phyloP scores from a whole-genome alignment of 2,329 filamentous ascomycete species.

The Hypomyces rosellus region DNA sequence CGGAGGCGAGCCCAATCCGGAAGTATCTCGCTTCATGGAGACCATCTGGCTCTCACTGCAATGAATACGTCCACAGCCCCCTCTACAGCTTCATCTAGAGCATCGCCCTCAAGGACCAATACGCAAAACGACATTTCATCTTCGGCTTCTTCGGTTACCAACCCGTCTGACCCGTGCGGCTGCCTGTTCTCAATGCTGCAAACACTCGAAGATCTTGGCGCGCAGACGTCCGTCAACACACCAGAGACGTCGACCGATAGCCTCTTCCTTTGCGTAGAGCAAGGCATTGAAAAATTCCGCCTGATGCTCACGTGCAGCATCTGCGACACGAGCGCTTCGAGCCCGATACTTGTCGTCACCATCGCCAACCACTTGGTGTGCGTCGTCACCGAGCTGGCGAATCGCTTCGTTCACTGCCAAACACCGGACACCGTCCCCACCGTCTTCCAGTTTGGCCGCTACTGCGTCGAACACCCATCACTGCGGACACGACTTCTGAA shows the following conservation, averaged over 20 bases:
- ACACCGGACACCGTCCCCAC: conserved; percentile 3
- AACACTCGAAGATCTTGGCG: not conserved
- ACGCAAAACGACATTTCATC: not conserved
- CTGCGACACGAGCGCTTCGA: not conserved
- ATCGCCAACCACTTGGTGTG: not conserved
- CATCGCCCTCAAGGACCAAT: not conserved
- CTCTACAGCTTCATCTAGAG: not conserved
- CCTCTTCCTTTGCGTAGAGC: not conserved
- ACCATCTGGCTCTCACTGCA: not conserved
- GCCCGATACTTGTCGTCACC: conserved; percentile 1
- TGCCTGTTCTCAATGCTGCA: not conserved
- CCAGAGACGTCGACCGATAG: not conserved
- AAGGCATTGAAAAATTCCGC: not conserved
- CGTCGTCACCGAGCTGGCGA: not conserved
- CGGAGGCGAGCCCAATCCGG: not conserved
- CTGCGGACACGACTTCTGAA: conserved; percentile 2
- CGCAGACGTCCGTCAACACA: not conserved
- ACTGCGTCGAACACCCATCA: conserved; percentile 2
- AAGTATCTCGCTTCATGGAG: not conserved
- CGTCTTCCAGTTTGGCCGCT: conserved; percentile 7
- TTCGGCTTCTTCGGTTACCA: not conserved
- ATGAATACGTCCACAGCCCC: too few relatives aligned
- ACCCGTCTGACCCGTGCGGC: not conserved
- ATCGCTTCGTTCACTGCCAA: conserved; percentile 1
- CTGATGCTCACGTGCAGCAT: not conserved